These are phyloP conservation scores for Lachnellula arida DNA, from an alignment of 2,329 filamentous ascomycete genomes.

Conservation along the genomic window DNA sequence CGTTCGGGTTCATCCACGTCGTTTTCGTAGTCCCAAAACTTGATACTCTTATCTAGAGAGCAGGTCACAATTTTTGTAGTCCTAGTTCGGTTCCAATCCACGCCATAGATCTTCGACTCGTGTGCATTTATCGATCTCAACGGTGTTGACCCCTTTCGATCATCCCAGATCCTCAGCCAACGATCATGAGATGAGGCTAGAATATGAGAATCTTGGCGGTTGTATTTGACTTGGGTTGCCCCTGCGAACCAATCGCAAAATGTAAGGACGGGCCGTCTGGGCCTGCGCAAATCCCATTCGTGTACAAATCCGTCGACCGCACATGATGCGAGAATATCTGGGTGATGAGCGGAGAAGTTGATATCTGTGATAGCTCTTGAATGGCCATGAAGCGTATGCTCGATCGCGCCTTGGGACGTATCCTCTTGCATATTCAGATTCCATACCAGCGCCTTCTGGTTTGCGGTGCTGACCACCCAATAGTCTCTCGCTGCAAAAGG, in stretches of 20 bases:
- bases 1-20: constrained; percentile 64
- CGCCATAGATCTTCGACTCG: constrained; percentile 87
- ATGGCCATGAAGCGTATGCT: constrained; percentile 82
- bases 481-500: constrained; percentile 85
- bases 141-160: constrained; percentile 71
- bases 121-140: constrained; percentile 83
- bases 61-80: constrained; percentile 75
- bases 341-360: constrained; percentile 91
- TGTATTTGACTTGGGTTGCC: constrained; percentile 94
- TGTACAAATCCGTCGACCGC: constrained; percentile 91
- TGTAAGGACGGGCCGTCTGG: constrained; percentile 67
- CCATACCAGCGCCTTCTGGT: constrained; percentile 92
- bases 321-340: constrained; percentile 83
- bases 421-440: constrained; percentile 73
- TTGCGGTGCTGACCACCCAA: constrained; percentile 92
- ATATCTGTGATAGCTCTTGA: constrained; percentile 90
- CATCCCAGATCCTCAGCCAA: constrained; percentile 86
- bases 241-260: constrained; percentile 94
- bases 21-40: constrained; percentile 79
- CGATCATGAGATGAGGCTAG: constrained; percentile 88
- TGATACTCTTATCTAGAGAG: constrained; percentile 86
- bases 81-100: constrained; percentile 86
- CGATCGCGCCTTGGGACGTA: constrained; percentile 64
- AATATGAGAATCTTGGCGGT: constrained; percentile 78
- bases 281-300: constrained; percentile 80